Conservation (phyloP, 345 rosid species). For the Anastatica hierochuntica region DNA sequence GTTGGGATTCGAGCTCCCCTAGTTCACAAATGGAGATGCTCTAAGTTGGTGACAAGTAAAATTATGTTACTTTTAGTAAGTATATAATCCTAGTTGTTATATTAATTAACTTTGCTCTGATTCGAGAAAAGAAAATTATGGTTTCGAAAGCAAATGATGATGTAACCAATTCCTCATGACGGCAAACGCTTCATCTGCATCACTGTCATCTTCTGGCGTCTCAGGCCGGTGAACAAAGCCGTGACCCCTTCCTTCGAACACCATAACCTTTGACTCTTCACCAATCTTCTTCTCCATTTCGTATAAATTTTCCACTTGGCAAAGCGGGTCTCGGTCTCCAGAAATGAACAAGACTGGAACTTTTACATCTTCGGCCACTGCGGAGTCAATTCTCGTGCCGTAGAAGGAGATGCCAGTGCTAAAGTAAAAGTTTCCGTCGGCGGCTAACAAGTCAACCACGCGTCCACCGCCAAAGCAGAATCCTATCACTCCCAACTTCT, state of each 20-base stretch:
- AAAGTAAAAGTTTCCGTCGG: slow-evolving; percentile 40
- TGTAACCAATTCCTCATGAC: slow-evolving; percentile 65
- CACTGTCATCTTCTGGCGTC: slow-evolving; percentile 67
- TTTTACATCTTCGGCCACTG: slow-evolving; percentile 32
- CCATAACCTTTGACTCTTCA: slow-evolving; percentile 37
- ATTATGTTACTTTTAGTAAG: too few relatives aligned
- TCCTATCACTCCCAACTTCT: slow-evolving; percentile 73
- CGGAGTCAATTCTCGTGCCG: slow-evolving; percentile 63
- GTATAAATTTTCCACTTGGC: slow-evolving; percentile 35
- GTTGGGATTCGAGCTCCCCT: too few relatives aligned
- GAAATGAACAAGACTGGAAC: slow-evolving; percentile 68
- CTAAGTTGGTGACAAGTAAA: too few relatives aligned
- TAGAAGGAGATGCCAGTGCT: slow-evolving; percentile 69
- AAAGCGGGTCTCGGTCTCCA: slow-evolving; percentile 68
- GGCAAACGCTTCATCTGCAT: slow-evolving; percentile 64
- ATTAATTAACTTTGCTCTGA: too few relatives aligned
- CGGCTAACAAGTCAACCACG: slow-evolving; percentile 50
- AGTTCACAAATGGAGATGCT: too few relatives aligned
- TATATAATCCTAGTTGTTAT: too few relatives aligned
- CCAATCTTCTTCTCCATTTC: slow-evolving; percentile 42
- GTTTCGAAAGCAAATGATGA: slow-evolving; percentile 22
- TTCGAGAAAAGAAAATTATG: not conserved
- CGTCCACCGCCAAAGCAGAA: slow-evolving; percentile 85
- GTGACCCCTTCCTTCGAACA: slow-evolving; percentile 68
- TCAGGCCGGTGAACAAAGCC: slow-evolving; percentile 67